Percentiles rank a stretch among this genome's conserved stretches.
phyloP scores from a whole-genome alignment of 148 eudicot species.

The Bassia scoparia region DNA sequence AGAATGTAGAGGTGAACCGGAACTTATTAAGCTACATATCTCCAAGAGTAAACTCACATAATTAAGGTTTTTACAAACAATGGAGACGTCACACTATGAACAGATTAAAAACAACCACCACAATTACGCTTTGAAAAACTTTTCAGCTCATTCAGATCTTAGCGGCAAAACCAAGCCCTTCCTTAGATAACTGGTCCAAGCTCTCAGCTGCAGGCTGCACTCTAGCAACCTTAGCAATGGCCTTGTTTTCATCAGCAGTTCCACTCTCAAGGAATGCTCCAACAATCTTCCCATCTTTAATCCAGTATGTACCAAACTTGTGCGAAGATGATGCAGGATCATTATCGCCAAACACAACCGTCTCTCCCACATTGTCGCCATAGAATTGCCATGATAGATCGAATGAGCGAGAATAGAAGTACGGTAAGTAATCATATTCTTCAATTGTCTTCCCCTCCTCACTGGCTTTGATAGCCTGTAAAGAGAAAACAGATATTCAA shows the following conservation, averaged over 20 bases:
- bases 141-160: conserved; percentile 40
- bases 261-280: conserved; percentile 85
- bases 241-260: conserved; percentile 81
- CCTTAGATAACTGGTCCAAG: conserved; percentile 59
- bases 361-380: conserved; percentile 81
- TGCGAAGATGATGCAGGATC: conserved; percentile 52
- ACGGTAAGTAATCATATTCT: conserved; percentile 80
- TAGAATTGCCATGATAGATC: conserved; percentile 88
- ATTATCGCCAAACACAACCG: conserved; percentile 64
- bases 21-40: conserved; percentile 22
- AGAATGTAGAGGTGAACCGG: background rate
- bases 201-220: conserved; percentile 61
- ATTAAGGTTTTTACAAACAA: background rate
- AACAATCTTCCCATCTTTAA: conserved; percentile 79
- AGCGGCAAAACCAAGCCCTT: conserved; percentile 66
- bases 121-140: background rate
- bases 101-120: background rate
- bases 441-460: conserved; percentile 53
- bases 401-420: conserved; percentile 82
- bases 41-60: conserved; percentile 1
- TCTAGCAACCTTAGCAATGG: conserved; percentile 81
- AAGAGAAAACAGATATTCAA: background rate
- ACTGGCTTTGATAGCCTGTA: conserved; percentile 72
- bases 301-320: conserved; percentile 86
- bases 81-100: conserved; percentile 4